These are phyloP conservation scores for Leishmania martiniquensis DNA, from an alignment of 208 protist species.

Conservation along the genomic window DNA sequence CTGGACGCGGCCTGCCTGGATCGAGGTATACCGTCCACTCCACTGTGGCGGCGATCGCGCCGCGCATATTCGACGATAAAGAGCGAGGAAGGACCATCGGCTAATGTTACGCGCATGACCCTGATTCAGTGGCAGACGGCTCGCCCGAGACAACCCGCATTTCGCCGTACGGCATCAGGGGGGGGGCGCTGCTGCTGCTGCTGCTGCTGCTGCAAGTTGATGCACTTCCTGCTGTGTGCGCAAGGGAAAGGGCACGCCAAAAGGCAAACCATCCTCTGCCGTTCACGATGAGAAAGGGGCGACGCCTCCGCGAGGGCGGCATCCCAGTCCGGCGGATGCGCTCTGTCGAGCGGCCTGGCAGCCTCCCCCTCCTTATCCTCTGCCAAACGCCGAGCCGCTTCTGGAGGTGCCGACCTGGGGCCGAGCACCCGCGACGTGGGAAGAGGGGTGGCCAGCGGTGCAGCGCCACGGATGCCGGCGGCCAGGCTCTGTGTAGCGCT, in stretches of 20 bases:
- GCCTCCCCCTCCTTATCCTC: not conserved
- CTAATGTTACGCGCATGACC: not conserved
- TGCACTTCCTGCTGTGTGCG: no score
- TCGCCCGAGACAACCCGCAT: not conserved
- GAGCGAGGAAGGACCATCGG: not conserved
- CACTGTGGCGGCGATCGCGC: not conserved
- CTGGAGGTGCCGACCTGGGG: not conserved
- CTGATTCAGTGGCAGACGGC: not conserved
- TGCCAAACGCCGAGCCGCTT: not conserved
- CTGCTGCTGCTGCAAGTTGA: no score
- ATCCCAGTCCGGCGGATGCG: no score
- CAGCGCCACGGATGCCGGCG: not conserved
- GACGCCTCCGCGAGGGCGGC: not conserved
- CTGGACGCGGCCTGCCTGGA: not conserved
- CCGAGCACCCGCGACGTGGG: no score
- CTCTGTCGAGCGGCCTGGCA: no score
- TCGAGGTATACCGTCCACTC: not conserved
- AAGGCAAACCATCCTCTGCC: not conserved
- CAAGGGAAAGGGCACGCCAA: not conserved
- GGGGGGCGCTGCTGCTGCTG: not conserved
- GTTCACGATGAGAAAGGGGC: not conserved
- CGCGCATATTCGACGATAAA: not conserved
- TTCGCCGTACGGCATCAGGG: not conserved
- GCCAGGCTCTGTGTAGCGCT: not conserved
- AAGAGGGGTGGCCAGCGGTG: no score